Conservation (phyloP, 441 rosid species). For the Populus hybrid region DNA sequence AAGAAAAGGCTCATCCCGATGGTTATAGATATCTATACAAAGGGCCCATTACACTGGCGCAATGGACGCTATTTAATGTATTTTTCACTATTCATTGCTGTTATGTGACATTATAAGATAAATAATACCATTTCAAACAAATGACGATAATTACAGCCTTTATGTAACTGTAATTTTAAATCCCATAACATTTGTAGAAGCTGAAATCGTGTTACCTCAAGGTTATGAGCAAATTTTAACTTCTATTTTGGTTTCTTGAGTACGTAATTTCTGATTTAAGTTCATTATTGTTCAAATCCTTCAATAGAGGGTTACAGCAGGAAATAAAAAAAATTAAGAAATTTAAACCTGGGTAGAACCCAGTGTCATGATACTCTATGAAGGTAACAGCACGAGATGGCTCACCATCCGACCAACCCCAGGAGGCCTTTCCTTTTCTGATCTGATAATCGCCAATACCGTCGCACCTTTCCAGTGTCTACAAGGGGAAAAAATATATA, state of each 20-base stretch:
- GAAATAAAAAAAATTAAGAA: neutral
- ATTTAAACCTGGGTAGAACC: slow-evolving; percentile 88
- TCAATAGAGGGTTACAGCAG: neutral
- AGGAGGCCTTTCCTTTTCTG: slow-evolving; percentile 84
- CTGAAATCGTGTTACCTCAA: neutral
- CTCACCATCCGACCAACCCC: slow-evolving; percentile 99
- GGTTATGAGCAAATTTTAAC: neutral
- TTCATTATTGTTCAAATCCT: neutral
- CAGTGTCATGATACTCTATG: slow-evolving; percentile 96
- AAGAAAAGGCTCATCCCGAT: neutral
- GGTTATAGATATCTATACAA: neutral
- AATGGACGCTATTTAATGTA: neutral
- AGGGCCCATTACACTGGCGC: neutral
- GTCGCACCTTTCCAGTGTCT: slow-evolving; percentile 87
- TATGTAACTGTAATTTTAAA: too few relatives aligned
- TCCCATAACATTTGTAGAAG: neutral
- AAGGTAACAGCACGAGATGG: slow-evolving; percentile 99
- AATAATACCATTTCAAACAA: neutral
- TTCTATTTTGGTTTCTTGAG: neutral
- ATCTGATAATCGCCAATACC: slow-evolving; percentile 92
- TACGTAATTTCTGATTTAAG: neutral
- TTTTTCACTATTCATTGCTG: neutral
- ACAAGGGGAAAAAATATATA: slow-evolving; percentile 7
- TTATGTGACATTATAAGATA: neutral
- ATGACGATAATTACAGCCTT: too few relatives aligned